phyloP scores from a whole-genome alignment of 2,329 filamentous ascomycete species.

The Mycosphaerella sp. region DNA sequence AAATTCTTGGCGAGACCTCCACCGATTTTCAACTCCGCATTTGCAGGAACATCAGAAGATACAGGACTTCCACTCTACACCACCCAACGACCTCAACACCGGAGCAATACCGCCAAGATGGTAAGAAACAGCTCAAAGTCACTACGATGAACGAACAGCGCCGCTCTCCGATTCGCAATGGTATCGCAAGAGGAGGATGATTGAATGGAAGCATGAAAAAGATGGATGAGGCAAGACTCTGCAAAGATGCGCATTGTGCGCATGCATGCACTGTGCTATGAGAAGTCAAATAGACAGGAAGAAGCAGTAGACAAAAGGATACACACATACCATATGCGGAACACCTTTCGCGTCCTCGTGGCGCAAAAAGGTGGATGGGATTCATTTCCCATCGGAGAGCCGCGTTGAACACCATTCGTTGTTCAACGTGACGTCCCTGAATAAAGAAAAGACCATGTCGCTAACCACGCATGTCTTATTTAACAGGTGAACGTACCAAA shows the following conservation, averaged over 20 bases:
- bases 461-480: constrained; percentile 7
- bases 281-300: background rate
- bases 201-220: background rate
- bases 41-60: background rate
- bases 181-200: constrained; percentile 4
- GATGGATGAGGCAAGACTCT: constrained; percentile 1
- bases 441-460: background rate
- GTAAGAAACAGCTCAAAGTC: constrained; percentile 7
- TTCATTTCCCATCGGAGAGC: constrained; percentile 7
- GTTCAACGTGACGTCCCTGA: constrained; percentile 10
- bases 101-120: constrained; percentile 17
- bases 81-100: constrained; percentile 13
- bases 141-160: constrained; percentile 5
- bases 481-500: constrained; percentile 93
- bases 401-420: background rate
- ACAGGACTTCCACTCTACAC: background rate
- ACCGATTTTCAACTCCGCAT: background rate
- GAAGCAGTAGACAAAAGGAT: background rate
- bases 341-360: constrained; percentile 5
- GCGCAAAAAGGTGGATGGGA: constrained; percentile 3
- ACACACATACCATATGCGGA: constrained; percentile 12
- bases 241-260: background rate
- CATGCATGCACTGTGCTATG: background rate
- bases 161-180: constrained; percentile 10
- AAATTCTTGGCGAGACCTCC: background rate